Base-by-base conservation (phyloP, 2,329 filamentous ascomycete genomes). In the Neurospora sp. region DNA sequence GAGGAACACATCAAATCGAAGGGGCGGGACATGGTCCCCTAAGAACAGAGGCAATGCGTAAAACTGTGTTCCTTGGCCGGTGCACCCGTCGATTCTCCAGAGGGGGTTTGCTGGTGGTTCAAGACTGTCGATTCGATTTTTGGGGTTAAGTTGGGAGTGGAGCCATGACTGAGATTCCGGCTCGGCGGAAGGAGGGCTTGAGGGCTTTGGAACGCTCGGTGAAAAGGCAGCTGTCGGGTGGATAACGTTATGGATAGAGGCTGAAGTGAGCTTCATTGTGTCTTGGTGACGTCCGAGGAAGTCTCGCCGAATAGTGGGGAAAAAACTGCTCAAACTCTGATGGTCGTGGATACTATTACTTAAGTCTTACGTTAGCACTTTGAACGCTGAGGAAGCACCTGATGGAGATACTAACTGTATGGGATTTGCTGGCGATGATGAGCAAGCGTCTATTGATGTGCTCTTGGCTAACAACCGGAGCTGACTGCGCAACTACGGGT, bases 11-110 rank as follows among this genome's bases (percentile, higher is more conserved):
- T 89, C 87, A 74, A 88, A 82, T 46, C 86, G 83, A 73, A 86
- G 81, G 1, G 87, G 87, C 4, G 83, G 78, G 23, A 82, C 75
- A 62, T 36, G 23, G 17, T 78, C 74, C 5, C 75, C 73, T 38
- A 86, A 73, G 74, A 88, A 88, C 28, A 86, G 78, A 17, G 87
- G 87, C 3, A 87, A 75, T 37, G 82, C 83, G 75, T 85, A 88
- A 74, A 84, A 86, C 75, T 88, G 87, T 11, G 84, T 87, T 4
- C 86, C 87, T 69, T 86, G 81, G 19, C 82, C 52, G 28, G 85
- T 84, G 73, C 83, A 86, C 67, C 87, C 87, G 73, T 89, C 87
- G 66, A 89, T 83, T 40, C 85, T 82, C 87, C 87, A 89, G 8
- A 85, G 77, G 1, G 86, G 82, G 0, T 78, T 73, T 15, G 74